Evolutionary conservation across 2,329 filamentous ascomycete species (phyloP), one percentile per base, ranked within the genome.

Genomic region (Aspergillus glaucus): DNA sequence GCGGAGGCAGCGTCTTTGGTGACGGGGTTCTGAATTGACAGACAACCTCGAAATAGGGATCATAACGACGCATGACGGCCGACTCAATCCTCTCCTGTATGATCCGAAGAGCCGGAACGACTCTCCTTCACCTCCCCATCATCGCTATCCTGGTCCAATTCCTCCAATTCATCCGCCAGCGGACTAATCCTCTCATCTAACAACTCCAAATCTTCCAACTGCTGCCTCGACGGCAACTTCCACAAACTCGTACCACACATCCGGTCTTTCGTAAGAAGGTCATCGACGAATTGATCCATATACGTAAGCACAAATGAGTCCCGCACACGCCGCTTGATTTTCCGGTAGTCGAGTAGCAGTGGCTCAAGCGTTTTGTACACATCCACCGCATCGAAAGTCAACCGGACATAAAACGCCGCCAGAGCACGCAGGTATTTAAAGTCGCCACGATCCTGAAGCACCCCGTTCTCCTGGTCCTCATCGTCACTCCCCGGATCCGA

Each of bases 261-360:
- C 46, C 93, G 79, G 49, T 94, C 88, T 70, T 95, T 95, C 0
- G 81, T 86, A 54, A 98, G 75, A 56, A 98, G 71, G 53, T 96
- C 90, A 67, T 98, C 93, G 48, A 97, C 82, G 66, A 98, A 97
- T 59, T 92, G 85, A 68, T 98, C 93, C 70, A 98, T 77, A 62
- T 81, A 86, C 2, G 88, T 93, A 58, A 98, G 67, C 10, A 74
- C 77, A 54, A 87, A 91, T 1, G 87, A 87, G 24, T 82, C 81
- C 55, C 89, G 81, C 12, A 84, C 86, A 58, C 87, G 80, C 51
- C 89, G 76, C 67, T 87, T 83, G 68, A 98, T 65, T 72, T 97
- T 98, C 58, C 93, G 77, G 55, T 81, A 79, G 65, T 98, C 93
- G 52, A 82, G 81, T 45, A 98, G 73, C 49, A 87, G 84, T 24